These are phyloP conservation scores for Psilocybe cubensis DNA, from an alignment of 768 basidiomycete genomes.

Conservation along the genomic window DNA sequence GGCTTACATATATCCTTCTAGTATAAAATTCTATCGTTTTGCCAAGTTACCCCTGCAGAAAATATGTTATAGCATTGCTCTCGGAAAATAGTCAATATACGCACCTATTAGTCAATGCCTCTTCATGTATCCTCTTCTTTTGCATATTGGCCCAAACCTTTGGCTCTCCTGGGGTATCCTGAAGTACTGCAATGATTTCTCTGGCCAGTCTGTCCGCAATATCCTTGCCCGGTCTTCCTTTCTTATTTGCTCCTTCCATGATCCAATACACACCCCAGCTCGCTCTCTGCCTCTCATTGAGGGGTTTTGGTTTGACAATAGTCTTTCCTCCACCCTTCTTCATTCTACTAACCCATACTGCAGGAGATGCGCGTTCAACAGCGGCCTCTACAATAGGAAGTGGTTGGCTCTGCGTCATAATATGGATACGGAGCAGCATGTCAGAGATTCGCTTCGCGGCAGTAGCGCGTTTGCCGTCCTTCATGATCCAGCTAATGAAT, in stretches of 20 bases:
- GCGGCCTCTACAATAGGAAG: constrained; percentile 81
- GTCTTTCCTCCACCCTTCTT: constrained; percentile 68
- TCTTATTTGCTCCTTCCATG: constrained; percentile 58
- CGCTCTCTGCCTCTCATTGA: constrained; percentile 82
- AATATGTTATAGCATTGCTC: not conserved
- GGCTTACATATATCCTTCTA: not conserved
- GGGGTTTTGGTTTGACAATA: constrained; percentile 66
- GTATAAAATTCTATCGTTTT: not conserved
- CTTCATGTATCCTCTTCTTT: constrained; percentile 4
- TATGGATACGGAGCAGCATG: constrained; percentile 75
- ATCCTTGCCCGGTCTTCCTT: constrained; percentile 57
- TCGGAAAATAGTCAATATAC: not conserved
- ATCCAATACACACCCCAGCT: constrained; percentile 75
- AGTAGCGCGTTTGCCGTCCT: constrained; percentile 64
- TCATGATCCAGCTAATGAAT: constrained; percentile 63
- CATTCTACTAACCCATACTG: constrained; percentile 62
- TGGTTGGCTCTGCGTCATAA: constrained; percentile 76
- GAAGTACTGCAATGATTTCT: constrained; percentile 75
- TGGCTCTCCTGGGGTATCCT: constrained; percentile 46
- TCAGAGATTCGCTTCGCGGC: constrained; percentile 58
- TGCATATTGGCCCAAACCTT: constrained; percentile 25
- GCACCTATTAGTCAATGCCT: constrained; percentile 10
- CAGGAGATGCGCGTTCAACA: constrained; percentile 68
- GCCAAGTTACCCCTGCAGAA: not conserved
- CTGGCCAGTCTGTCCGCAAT: constrained; percentile 75